These are phyloP conservation scores for Wickerhamomyces silvicola DNA, from an alignment of 805 yeast genomes.

Conservation along the genomic window DNA sequence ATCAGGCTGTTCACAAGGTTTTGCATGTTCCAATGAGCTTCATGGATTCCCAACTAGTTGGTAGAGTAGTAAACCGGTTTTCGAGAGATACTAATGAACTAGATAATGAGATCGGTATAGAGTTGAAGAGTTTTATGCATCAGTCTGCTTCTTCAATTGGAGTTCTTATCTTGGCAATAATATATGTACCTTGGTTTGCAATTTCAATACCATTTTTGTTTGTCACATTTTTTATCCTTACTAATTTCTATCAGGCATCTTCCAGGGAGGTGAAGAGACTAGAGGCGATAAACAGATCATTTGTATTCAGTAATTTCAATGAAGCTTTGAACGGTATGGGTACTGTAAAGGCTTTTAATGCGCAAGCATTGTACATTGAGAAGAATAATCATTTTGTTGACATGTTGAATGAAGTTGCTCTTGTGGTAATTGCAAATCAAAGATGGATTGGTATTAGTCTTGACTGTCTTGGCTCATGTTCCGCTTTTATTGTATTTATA, in stretches of 20 bases:
- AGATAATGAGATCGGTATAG: slow-evolving; percentile 74
- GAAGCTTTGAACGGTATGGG: slow-evolving; percentile 65
- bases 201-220: slow-evolving; percentile 52
- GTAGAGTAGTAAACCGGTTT: slow-evolving; percentile 76
- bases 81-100: slow-evolving; percentile 80
- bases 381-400: slow-evolving; percentile 45
- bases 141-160: slow-evolving; percentile 44
- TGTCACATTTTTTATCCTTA: slow-evolving; percentile 35
- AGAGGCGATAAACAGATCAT: slow-evolving; percentile 66
- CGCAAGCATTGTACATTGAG: slow-evolving; percentile 38
- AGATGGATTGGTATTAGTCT: slow-evolving; percentile 65
- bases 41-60: slow-evolving; percentile 81
- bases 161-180: slow-evolving; percentile 60
- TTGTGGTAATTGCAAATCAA: slow-evolving; percentile 55
- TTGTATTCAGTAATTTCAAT: slow-evolving; percentile 65
- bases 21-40: slow-evolving; percentile 75
- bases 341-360: slow-evolving; percentile 57
- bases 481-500: slow-evolving; percentile 51
- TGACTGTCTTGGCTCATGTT: slow-evolving; percentile 44
- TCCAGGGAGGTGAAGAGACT: slow-evolving; percentile 73
- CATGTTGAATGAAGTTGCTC: slow-evolving; percentile 61
- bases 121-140: slow-evolving; percentile 51
- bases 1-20: slow-evolving; percentile 47
- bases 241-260: slow-evolving; percentile 59
- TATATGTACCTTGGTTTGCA: slow-evolving; percentile 74